Evolutionary conservation across 176 grass and related monocot species (phyloP).

Genomic region (Aegilops bicornis): DNA sequence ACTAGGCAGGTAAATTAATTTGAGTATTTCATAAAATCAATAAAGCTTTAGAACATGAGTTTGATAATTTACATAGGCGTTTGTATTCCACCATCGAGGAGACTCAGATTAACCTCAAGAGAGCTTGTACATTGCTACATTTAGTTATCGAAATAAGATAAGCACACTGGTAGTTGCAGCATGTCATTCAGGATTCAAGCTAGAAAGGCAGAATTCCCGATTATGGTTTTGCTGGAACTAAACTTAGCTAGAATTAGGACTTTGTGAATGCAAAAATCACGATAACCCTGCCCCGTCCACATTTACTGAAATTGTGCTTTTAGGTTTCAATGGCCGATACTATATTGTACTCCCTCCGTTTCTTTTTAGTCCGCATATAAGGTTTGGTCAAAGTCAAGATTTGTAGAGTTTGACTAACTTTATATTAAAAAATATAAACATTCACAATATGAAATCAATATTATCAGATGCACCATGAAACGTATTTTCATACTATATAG

Average conservation of each 20-base stretch:
- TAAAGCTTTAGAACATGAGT: not conserved
- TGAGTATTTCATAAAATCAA: not conserved
- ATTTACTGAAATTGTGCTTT: not conserved
- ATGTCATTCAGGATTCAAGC: not conserved
- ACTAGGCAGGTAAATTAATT: not conserved
- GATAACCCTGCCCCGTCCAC: not conserved
- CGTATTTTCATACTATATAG: too few species aligned
- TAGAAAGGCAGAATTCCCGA: not conserved
- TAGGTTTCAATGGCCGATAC: not conserved
- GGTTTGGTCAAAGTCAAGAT: too few species aligned
- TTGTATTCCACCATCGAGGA: not conserved
- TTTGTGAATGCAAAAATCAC: not conserved
- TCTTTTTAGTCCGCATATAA: too few species aligned
- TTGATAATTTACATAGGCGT: not conserved
- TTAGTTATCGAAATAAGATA: constrained; percentile 6
- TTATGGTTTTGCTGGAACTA: not conserved
- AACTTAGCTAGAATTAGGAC: not conserved
- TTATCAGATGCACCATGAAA: too few species aligned
- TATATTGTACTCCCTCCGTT: not conserved
- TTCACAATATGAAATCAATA: too few species aligned
- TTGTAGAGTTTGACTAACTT: too few species aligned
- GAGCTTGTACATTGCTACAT: not conserved
- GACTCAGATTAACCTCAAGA: not conserved
- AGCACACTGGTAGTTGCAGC: not conserved
- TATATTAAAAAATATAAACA: too few species aligned